Evolutionary conservation across 495 filamentous ascomycete genomes (phyloP).

Genomic region (Podospora australis): DNA sequence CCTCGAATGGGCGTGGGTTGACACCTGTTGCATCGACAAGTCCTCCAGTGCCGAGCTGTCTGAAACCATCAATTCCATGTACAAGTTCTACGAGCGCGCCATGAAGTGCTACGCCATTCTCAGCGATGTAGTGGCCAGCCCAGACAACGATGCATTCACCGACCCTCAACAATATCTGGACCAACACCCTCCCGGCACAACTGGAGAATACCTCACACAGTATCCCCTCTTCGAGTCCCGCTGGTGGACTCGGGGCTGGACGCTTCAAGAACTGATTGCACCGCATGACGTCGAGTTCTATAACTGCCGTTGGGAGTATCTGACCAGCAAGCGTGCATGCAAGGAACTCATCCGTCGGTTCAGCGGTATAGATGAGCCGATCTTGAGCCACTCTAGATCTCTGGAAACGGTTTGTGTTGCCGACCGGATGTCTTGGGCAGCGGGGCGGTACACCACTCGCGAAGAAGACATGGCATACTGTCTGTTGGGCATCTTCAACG

Average conservation of each 20-base stretch:
- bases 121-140: conserved; percentile 1
- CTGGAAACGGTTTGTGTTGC: conserved; percentile 2
- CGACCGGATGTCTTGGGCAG: conserved; percentile 16
- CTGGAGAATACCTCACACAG: too few species aligned
- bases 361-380: conserved; percentile 10
- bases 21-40: conserved; percentile 34
- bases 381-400: not conserved
- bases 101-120: conserved; percentile 17
- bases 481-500: conserved; percentile 11
- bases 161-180: conserved; percentile 7
- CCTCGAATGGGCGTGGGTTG: conserved; percentile 17
- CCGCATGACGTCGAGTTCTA: conserved; percentile 17
- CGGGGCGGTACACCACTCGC: conserved; percentile 10
- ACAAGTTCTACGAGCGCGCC: conserved; percentile 1
- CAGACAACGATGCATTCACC: not conserved
- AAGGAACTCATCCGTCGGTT: conserved; percentile 6
- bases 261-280: too few species aligned
- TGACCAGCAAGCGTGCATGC: conserved; percentile 10
- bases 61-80: conserved; percentile 35
- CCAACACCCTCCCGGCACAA: too few species aligned
- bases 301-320: conserved; percentile 6
- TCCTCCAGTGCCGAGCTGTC: conserved; percentile 32
- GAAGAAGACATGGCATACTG: conserved; percentile 19
- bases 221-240: too few species aligned
- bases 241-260: conserved; percentile 36